Conservation (phyloP, 2,329 filamentous ascomycete genomes). For the Fusarium gaditjirri region DNA sequence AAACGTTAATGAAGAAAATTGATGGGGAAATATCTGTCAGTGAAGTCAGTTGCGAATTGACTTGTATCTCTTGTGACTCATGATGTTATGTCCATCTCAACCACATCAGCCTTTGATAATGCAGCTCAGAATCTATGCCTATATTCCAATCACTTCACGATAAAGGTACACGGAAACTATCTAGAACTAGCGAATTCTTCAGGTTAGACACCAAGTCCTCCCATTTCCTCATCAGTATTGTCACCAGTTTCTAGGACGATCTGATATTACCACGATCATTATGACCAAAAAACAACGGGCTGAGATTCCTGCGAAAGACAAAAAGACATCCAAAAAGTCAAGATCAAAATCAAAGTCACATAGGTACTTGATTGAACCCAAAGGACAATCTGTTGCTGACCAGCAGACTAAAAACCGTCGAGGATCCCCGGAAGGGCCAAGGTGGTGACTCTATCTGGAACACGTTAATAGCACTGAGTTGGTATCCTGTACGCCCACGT, state of each 20-base stretch:
- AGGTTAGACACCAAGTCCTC: not conserved
- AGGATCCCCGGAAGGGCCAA: not conserved
- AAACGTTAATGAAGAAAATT: no score
- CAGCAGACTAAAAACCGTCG: not conserved
- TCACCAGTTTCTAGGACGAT: not conserved
- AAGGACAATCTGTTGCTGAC: not conserved
- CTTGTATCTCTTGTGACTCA: not conserved
- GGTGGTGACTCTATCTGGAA: not conserved
- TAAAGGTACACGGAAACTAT: not conserved
- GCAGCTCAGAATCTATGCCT: not conserved
- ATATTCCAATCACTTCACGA: not conserved
- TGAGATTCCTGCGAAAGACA: not conserved
- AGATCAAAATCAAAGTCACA: not conserved
- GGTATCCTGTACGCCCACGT: conserved; percentile 5
- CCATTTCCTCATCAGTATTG: no score
- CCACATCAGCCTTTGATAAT: not conserved
- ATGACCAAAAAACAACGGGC: not conserved
- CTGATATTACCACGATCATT: not conserved
- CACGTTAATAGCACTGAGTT: not conserved
- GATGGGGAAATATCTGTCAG: not conserved
- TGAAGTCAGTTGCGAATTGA: not conserved
- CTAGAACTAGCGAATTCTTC: not conserved
- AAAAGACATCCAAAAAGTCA: not conserved
- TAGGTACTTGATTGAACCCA: not conserved
- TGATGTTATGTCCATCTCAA: not conserved